phyloP scores from a whole-genome alignment of 2,329 filamentous ascomycete species.

The Hymenoscyphus infarciens region DNA sequence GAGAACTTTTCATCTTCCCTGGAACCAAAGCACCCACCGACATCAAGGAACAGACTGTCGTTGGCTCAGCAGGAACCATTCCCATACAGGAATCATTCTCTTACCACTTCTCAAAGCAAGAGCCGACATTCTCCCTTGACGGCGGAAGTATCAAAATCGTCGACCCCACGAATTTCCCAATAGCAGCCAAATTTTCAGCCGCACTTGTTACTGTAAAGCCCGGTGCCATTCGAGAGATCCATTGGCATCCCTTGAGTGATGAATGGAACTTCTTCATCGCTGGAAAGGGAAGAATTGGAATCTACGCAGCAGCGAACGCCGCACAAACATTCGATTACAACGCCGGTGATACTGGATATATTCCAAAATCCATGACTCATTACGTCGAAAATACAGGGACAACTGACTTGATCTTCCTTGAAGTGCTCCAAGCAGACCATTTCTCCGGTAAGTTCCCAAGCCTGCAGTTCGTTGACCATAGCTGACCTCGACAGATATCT shows the following conservation, averaged over 20 bases:
- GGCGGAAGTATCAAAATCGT: slow-evolving; percentile 72
- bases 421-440: slow-evolving; percentile 68
- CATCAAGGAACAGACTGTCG: slow-evolving; percentile 46
- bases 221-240: slow-evolving; percentile 48
- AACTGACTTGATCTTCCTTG: slow-evolving; percentile 70
- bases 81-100: slow-evolving; percentile 42
- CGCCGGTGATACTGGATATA: slow-evolving; percentile 72
- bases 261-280: slow-evolving; percentile 79
- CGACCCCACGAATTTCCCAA: slow-evolving; percentile 71
- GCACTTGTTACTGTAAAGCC: slow-evolving; percentile 69
- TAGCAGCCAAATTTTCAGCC: slow-evolving; percentile 69
- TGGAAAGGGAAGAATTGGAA: slow-evolving; percentile 68
- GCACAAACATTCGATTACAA: slow-evolving; percentile 74
- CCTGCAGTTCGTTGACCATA: neutral
- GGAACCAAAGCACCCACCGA: slow-evolving; percentile 46
- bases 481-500: slow-evolving; percentile 36
- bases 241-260: slow-evolving; percentile 77
- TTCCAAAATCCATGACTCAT: slow-evolving; percentile 73
- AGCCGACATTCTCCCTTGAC: slow-evolving; percentile 67
- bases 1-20: slow-evolving; percentile 51
- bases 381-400: slow-evolving; percentile 81
- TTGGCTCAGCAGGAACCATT: slow-evolving; percentile 43
- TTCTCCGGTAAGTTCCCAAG: slow-evolving; percentile 43
- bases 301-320: slow-evolving; percentile 66
- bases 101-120: slow-evolving; percentile 54